A percentile compares a stretch with the other conserved stretches of the same genome.
Evolutionary conservation across 148 eudicot species (phyloP).

Genomic region (Diospyros kaki): DNA sequence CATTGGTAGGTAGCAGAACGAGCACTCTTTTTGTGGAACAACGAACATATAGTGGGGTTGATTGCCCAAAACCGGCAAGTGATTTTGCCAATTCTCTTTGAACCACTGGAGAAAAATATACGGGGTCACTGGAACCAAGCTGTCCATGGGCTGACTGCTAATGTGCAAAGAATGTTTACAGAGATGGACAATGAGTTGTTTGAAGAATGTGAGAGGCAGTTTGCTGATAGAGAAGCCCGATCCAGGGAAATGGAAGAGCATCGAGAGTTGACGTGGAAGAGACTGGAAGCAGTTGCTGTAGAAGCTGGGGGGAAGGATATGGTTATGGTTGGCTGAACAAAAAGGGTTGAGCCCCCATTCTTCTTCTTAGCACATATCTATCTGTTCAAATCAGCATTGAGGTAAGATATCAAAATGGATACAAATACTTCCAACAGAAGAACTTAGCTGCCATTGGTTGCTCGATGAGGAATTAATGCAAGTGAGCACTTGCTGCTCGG

Average conservation of each 20-base stretch:
- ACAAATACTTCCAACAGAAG: not conserved
- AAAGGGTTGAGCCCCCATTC: not conserved
- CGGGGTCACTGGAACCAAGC: conserved; percentile 50
- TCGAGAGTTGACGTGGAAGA: conserved; percentile 36
- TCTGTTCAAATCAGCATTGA: not conserved
- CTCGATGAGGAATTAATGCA: not conserved
- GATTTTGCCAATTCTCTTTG: conserved; percentile 41
- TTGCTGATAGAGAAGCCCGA: conserved; percentile 25
- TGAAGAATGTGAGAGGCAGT: conserved; percentile 36
- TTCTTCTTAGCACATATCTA: not conserved
- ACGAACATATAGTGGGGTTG: conserved; percentile 43
- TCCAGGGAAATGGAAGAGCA: conserved; percentile 28
- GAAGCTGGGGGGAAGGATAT: conserved; percentile 24
- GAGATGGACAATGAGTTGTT: conserved; percentile 48
- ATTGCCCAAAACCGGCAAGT: conserved; percentile 41
- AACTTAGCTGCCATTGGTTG: not conserved
- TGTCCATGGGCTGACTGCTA: conserved; percentile 40
- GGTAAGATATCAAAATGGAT: not conserved
- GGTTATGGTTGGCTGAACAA: conserved; percentile 25
- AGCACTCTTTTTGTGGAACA: conserved; percentile 55
- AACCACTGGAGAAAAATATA: conserved; percentile 38
- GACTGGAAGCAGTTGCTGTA: conserved; percentile 37
- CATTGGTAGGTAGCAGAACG: conserved; percentile 48
- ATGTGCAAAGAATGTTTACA: conserved; percentile 42
- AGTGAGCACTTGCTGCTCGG: not conserved